Evolutionary conservation across 2,329 filamentous ascomycete genomes (phyloP).

Genomic region (Aotearoamyces nothofagi): DNA sequence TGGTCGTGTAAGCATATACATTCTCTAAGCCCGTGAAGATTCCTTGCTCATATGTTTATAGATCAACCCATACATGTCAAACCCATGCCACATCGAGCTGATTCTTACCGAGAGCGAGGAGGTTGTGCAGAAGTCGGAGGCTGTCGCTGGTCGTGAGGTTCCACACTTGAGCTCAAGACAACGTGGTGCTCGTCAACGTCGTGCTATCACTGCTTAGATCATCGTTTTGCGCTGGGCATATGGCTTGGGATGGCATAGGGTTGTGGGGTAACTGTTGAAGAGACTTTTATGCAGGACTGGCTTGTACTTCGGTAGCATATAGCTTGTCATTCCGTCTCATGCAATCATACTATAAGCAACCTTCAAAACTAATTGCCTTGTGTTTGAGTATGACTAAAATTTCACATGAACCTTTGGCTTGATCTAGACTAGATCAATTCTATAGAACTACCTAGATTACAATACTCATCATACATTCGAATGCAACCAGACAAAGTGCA

Average conservation of each 20-base stretch:
- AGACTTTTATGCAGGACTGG: conserved; percentile 10
- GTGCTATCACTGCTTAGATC: conserved; percentile 48
- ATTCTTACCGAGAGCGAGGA: conserved; percentile 98
- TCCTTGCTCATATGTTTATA: conserved; percentile 25
- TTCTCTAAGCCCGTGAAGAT: conserved; percentile 1
- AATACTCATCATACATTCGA: no score
- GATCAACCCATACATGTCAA: conserved; percentile 99
- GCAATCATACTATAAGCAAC: no score
- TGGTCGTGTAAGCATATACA: conserved; percentile 75
- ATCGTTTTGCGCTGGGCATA: conserved; percentile 15
- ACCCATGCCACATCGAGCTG: conserved; percentile 99
- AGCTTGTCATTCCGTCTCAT: conserved; percentile 13
- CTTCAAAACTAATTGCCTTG: no score
- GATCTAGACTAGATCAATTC: no score
- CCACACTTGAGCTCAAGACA: conserved; percentile 77
- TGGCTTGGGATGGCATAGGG: conserved; percentile 12
- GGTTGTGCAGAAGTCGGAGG: conserved; percentile 78
- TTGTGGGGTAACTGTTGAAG: conserved; percentile 11
- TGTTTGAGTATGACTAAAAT: no score
- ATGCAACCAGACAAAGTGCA: no score
- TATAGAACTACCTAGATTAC: no score
- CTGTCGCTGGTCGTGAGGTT: conserved; percentile 47
- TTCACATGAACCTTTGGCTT: no score
- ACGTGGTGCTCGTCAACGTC: conserved; percentile 56
- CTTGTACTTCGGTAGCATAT: conserved; percentile 18